phyloP scores from a whole-genome alignment of 2,329 filamentous ascomycete species.

The Botrytis medusae region DNA sequence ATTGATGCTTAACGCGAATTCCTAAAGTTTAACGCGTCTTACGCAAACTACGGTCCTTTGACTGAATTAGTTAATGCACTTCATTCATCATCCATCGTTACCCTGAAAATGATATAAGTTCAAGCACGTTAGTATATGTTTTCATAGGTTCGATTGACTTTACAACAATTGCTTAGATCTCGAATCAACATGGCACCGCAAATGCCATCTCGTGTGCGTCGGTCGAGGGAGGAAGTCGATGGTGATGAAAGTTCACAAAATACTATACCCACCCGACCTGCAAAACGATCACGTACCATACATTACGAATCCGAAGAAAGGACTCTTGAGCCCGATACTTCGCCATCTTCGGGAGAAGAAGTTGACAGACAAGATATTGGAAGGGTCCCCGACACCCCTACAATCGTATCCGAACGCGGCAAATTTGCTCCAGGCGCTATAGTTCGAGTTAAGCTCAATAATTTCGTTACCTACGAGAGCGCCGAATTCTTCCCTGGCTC shows the following conservation, averaged over 20 bases:
- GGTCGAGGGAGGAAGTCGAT: constrained; percentile 32
- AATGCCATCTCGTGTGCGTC: constrained; percentile 23
- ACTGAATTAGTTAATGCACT: neutral
- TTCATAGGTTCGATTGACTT: neutral
- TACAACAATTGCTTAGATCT: neutral
- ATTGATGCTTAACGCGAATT: neutral
- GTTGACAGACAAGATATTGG: constrained; percentile 5
- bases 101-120: neutral
- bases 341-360: constrained; percentile 22
- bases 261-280: constrained; percentile 26
- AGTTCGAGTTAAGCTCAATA: constrained; percentile 77
- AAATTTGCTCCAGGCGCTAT: constrained; percentile 69
- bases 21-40: constrained; percentile 9
- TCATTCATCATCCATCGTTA: neutral
- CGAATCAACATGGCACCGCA: constrained; percentile 21
- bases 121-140: neutral
- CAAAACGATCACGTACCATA: constrained; percentile 35
- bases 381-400: neutral
- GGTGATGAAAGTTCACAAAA: constrained; percentile 32
- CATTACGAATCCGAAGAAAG: constrained; percentile 22
- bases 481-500: constrained; percentile 91
- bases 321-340: constrained; percentile 18
- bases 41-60: neutral
- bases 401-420: neutral
- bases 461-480: constrained; percentile 94